phyloP scores from a whole-genome alignment of 306 rosid genomes.

The Prunus mongolica region DNA sequence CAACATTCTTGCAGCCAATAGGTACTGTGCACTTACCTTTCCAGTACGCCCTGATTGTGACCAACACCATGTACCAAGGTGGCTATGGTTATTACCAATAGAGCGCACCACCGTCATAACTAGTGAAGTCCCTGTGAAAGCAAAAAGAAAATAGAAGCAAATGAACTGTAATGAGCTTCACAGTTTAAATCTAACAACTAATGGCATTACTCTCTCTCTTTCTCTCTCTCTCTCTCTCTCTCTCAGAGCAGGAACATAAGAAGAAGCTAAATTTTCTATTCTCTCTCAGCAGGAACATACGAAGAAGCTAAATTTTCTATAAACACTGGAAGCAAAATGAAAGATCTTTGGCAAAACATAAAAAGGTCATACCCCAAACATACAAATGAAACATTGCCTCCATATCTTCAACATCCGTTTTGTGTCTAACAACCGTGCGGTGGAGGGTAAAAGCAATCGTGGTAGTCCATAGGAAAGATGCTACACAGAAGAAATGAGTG shows the following conservation, averaged over 20 bases:
- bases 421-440: conserved; percentile 92
- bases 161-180: conserved; percentile 21
- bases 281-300: neutral
- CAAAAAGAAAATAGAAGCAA: conserved; percentile 6
- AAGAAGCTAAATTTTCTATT: conserved; percentile 13
- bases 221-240: conserved; percentile 7
- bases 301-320: conserved; percentile 14
- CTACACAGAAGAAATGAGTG: conserved; percentile 95
- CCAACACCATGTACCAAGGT: conserved; percentile 77
- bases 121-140: conserved; percentile 71
- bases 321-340: neutral
- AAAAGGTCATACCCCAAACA: conserved; percentile 82
- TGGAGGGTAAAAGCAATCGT: conserved; percentile 96
- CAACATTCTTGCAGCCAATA: conserved; percentile 9
- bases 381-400: conserved; percentile 97
- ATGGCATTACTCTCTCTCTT: neutral
- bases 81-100: conserved; percentile 83
- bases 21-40: conserved; percentile 52
- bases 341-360: neutral
- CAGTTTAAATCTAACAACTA: conserved; percentile 6
- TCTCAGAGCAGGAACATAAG: conserved; percentile 8
- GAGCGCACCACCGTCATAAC: conserved; percentile 88
- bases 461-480: conserved; percentile 98
- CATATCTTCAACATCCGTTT: conserved; percentile 94
- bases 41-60: conserved; percentile 79